Evolutionary conservation across 352 stramenopile genomes (phyloP), one percentile per base, ranked within the genome.

Genomic region (Phytophthora litchii): DNA sequence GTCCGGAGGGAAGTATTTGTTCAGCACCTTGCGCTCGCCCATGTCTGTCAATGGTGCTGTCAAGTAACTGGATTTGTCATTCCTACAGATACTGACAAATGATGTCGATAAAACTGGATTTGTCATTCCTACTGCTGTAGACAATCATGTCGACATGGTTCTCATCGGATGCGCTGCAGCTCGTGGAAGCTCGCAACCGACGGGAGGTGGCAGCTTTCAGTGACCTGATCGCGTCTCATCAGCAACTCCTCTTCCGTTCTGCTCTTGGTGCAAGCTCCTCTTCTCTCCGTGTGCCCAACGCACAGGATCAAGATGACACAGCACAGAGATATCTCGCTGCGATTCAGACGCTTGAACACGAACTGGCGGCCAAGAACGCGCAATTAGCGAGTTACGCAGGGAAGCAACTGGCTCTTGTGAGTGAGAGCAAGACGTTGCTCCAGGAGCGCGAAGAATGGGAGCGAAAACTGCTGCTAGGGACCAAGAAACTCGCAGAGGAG

Each of bases 1-100:
- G 79, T 99, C 96, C 64, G 97, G 87, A 10, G 96, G 97, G 81
- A 99, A 98, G 81, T 99, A 99, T 77, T 99, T 99, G 86, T 99
- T 99, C 21, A 99, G 78, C 46, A 99, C 97, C 82, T 99, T 99
- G 58, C 97, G 93, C 82, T 99, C 97, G 66, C 97, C 97, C 97
- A 99, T 99, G 53, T 5, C 23, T 27, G 23, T 27, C 5, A 27
- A 5, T 27, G 23, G 23, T 27, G 23, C 23, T 27, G 23, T 3
- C 3, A 27, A 27, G 5, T 27, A 27, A 27, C 23, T 27, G 23
- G 23, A 27, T 27, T 27, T 27, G 23, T 27, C 23, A 27, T 27
- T 27, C 23, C 23, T 27, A 27, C 23, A 27, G 23, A 27, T 27
- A 27, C 5, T 5, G 23, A 27, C 23, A 27, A 27, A 27, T 27